Percentiles rank a stretch among this genome's conserved stretches.
phyloP scores from a whole-genome alignment of 2,329 filamentous ascomycete genomes.

The Pseudogymnoascus pannorum region DNA sequence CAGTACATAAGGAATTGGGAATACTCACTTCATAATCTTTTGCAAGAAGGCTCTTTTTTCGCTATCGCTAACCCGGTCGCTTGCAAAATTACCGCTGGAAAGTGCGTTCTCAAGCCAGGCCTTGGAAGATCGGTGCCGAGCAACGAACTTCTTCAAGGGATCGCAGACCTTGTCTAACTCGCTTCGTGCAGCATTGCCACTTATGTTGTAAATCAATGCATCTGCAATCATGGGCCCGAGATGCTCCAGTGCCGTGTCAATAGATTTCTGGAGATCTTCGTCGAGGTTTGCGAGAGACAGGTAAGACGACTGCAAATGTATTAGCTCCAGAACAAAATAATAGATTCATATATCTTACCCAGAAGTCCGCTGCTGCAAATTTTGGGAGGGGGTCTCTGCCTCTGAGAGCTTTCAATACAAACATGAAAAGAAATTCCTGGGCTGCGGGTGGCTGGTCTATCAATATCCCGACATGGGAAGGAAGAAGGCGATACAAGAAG shows the following conservation, averaged over 20 bases:
- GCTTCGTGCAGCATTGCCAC: constrained; percentile 60
- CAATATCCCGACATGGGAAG: constrained; percentile 53
- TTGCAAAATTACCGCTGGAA: constrained; percentile 41
- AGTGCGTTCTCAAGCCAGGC: constrained; percentile 58
- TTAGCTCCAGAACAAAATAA: constrained; percentile 11
- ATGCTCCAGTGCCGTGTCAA: constrained; percentile 46
- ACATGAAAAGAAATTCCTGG: constrained; percentile 62
- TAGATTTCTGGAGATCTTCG: constrained; percentile 34
- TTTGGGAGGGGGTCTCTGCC: constrained; percentile 71
- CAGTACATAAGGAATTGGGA: not conserved
- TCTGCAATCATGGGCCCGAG: constrained; percentile 55
- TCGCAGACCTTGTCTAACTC: constrained; percentile 66
- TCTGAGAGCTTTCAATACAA: constrained; percentile 62
- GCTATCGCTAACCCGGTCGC: constrained; percentile 47
- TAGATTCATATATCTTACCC: constrained; percentile 43
- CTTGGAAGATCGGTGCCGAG: constrained; percentile 47
- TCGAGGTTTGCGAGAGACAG: constrained; percentile 35
- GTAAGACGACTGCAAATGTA: constrained; percentile 41
- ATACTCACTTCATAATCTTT: constrained; percentile 54
- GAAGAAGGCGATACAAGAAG: constrained; percentile 57
- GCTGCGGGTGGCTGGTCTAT: constrained; percentile 48
- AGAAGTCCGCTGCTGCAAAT: constrained; percentile 65
- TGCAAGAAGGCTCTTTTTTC: constrained; percentile 60
- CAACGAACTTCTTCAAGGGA: constrained; percentile 61
- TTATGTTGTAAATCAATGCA: constrained; percentile 57